These are phyloP conservation scores for Serpula lacrymans DNA, from an alignment of 768 basidiomycete genomes.

Conservation along the genomic window DNA sequence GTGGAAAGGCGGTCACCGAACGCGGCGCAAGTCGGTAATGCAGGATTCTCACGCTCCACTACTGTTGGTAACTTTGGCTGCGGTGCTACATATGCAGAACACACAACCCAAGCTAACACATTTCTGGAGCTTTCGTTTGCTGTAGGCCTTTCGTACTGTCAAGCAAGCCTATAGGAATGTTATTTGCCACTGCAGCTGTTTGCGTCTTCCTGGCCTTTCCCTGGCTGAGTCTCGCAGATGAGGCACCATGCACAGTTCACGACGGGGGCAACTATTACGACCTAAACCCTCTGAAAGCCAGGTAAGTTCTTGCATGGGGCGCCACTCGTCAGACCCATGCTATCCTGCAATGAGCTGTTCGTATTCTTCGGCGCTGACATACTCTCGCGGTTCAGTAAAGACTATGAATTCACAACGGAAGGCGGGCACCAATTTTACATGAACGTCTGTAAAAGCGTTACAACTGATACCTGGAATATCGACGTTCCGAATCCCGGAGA, in stretches of 20 bases:
- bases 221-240: conserved; percentile 26
- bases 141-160: too few species aligned
- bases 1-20: not conserved
- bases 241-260: conserved; percentile 59
- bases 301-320: conserved; percentile 33
- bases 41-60: too few species aligned
- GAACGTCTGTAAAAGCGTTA: conserved; percentile 61
- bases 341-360: not conserved
- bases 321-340: conserved; percentile 1
- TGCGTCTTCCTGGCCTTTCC: conserved; percentile 9
- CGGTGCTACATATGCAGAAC: too few species aligned
- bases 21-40: conserved; percentile 25
- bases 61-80: too few species aligned
- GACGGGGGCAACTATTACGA: conserved; percentile 59
- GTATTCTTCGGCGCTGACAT: conserved; percentile 1
- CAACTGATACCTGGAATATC: conserved; percentile 55
- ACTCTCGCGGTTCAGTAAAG: conserved; percentile 48
- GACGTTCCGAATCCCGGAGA: conserved; percentile 46
- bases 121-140: too few species aligned
- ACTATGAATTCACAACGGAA: conserved; percentile 53
- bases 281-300: conserved; percentile 56
- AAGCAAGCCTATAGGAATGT: too few species aligned
- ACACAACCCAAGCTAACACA: too few species aligned
- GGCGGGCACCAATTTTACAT: conserved; percentile 47
- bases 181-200: too few species aligned